phyloP scores from a whole-genome alignment of 805 yeast species.

The Candida adriatica region DNA sequence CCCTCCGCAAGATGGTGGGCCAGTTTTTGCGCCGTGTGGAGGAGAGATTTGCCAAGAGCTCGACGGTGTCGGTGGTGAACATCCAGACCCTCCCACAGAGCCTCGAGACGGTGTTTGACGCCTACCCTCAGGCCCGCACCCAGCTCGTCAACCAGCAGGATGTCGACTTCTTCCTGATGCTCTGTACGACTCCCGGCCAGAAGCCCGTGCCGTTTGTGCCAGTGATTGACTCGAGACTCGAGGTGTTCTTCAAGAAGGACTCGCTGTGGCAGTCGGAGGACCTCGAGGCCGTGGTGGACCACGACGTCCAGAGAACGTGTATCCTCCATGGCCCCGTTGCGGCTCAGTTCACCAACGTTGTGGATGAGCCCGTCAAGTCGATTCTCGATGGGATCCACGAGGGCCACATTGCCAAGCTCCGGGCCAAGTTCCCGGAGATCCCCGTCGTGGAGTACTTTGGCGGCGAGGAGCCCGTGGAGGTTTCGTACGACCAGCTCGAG shows the following conservation, averaged over 20 bases:
- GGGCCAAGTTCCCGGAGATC: slow-evolving; percentile 60
- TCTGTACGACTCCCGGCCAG: slow-evolving; percentile 77
- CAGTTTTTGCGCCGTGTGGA: slow-evolving; percentile 88
- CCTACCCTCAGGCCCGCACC: slow-evolving; percentile 66
- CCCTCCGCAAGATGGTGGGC: slow-evolving; percentile 83
- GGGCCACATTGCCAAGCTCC: slow-evolving; percentile 71
- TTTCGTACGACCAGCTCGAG: slow-evolving; percentile 28
- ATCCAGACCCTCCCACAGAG: slow-evolving; percentile 57
- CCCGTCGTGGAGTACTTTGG: slow-evolving; percentile 91
- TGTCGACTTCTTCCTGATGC: slow-evolving; percentile 81
- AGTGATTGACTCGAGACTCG: slow-evolving; percentile 87
- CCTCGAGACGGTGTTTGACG: slow-evolving; percentile 50
- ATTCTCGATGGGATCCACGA: slow-evolving; percentile 85
- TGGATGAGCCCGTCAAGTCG: slow-evolving; percentile 88
- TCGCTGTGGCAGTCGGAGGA: slow-evolving; percentile 99
- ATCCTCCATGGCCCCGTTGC: slow-evolving; percentile 98
- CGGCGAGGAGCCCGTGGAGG: slow-evolving; percentile 43
- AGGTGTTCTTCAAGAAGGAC: slow-evolving; percentile 95
- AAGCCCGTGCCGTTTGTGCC: slow-evolving; percentile 99
- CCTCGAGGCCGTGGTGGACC: slow-evolving; percentile 90
- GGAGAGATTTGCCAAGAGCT: slow-evolving; percentile 75
- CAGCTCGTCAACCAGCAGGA: slow-evolving; percentile 95
- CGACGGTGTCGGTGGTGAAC: slow-evolving; percentile 60
- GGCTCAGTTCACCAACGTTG: slow-evolving; percentile 80
- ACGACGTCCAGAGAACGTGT: slow-evolving; percentile 98